Evolutionary conservation across 305 asterid species (phyloP), one percentile per base, ranked within the genome.

Genomic region (Fraxinus xanthoxyloides): DNA sequence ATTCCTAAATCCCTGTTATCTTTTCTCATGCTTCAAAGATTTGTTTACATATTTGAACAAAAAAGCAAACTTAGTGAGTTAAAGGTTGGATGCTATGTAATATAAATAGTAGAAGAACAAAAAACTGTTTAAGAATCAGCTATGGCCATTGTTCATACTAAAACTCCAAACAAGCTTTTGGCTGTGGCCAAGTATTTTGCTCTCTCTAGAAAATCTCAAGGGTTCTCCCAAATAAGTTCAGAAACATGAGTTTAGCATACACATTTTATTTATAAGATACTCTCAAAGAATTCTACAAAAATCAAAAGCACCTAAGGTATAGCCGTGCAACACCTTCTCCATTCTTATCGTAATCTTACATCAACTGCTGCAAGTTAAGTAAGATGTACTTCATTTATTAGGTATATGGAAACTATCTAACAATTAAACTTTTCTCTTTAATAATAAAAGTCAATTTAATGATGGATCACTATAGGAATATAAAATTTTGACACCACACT

Each of bases 151-250:
- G 21, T 69, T 59, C 72, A 36, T 13, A 36, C 54, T 56, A 40
- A 23, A 72, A 8, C n/a, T 32, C 76, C 6, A 72, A 36, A 43
- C 72, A 76, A 76, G 79, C 81, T 65, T 63, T 61, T 35, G 46
- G 77, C 26, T 26, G 75, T 56, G 15, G 65, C 65, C 30, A 31
- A 19, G 48, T 13, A 61, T 35, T 59, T 35, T 43, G 28, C 34
- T 28, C 67, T 63, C 75, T 65, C 80, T 23, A 28, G 28, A 77
- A 77, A 59, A 19, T 36, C 54, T 2, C 2, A 56, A 70, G 79
- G 65, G 5, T 73, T 77, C 75, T 51, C 51, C 75, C 59, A 46
- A 76, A 61, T 79, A 31, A 73, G 21, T 23, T 51, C 54, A 77
- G 17, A 77, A 76, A 38, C 24, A 36, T 7, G 31, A 21, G 70